A percentile compares a stretch with the other conserved stretches of the same genome.
These are phyloP conservation scores for Batkoa obscura DNA, from an alignment of 371 early-diverging fungal species.

Conservation along the genomic window DNA sequence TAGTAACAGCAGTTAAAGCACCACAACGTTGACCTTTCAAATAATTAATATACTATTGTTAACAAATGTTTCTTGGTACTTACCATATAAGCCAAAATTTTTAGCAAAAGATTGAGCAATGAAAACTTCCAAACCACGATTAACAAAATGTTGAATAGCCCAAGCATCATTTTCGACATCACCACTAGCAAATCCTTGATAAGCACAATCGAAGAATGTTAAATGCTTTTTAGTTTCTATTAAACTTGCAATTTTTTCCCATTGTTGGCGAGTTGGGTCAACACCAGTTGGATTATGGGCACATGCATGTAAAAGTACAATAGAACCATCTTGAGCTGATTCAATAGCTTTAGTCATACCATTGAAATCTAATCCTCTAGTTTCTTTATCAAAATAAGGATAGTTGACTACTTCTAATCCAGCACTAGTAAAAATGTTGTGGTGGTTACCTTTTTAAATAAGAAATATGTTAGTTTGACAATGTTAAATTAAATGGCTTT, in stretches of 20 bases:
- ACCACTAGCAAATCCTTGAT: constrained; percentile 94
- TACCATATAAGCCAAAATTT: constrained; percentile 91
- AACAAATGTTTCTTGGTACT: constrained; percentile 3
- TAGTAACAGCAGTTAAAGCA: constrained; percentile 54
- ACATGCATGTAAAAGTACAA: constrained; percentile 72
- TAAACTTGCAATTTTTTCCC: constrained; percentile 71
- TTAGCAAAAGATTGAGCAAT: constrained; percentile 85
- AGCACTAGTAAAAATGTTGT: constrained; percentile 62
- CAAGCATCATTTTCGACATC: constrained; percentile 75
- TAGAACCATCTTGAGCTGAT: constrained; percentile 50
- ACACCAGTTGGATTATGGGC: constrained; percentile 96
- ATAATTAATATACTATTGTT: neutral
- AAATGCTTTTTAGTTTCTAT: constrained; percentile 53
- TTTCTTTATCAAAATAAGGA: constrained; percentile 67
- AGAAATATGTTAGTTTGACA: neutral
- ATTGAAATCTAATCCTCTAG: constrained; percentile 56
- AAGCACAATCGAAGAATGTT: constrained; percentile 93
- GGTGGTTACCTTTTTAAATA: constrained; percentile 57
- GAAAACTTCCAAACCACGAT: constrained; percentile 74
- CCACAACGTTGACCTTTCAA: constrained; percentile 69
- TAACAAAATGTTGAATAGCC: constrained; percentile 79
- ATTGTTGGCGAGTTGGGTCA: constrained; percentile 81
- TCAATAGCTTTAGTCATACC: constrained; percentile 46
- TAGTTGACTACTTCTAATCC: constrained; percentile 70
- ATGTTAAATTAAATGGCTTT: neutral